Conservation (phyloP, 176 grass and related monocot genomes). For the Cymbopogon citratus region DNA sequence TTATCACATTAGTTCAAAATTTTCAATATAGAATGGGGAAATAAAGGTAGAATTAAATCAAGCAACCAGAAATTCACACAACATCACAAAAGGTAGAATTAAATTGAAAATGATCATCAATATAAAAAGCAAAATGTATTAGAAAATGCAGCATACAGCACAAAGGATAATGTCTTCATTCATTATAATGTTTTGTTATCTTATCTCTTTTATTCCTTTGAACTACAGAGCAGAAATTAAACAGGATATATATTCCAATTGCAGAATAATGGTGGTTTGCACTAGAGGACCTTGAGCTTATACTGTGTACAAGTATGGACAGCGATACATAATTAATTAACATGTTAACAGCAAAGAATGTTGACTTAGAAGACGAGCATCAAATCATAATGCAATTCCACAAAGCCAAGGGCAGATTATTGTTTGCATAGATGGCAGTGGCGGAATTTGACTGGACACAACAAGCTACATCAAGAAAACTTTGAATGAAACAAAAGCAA, state of each 20-base stretch:
- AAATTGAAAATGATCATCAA: background rate
- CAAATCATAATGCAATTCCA: background rate
- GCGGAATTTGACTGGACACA: background rate
- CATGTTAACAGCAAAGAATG: background rate
- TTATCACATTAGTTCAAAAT: background rate
- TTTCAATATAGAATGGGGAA: background rate
- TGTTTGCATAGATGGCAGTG: background rate
- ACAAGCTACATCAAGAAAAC: background rate
- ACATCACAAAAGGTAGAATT: background rate
- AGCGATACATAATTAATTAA: background rate
- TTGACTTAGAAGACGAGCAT: background rate
- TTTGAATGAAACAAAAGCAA: background rate
- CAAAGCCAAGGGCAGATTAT: background rate
- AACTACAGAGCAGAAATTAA: background rate
- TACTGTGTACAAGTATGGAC: background rate
- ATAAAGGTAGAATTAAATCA: background rate
- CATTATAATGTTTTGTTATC: background rate
- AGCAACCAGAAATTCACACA: background rate
- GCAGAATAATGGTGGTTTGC: background rate
- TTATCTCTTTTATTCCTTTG: background rate
- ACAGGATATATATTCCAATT: background rate
- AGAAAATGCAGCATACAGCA: background rate
- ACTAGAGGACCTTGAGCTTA: background rate
- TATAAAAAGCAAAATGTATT: background rate
- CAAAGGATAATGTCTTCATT: background rate